These are phyloP conservation scores for Tritrichomonas foetus DNA, from an alignment of 208 protist species.

Conservation along the genomic window DNA sequence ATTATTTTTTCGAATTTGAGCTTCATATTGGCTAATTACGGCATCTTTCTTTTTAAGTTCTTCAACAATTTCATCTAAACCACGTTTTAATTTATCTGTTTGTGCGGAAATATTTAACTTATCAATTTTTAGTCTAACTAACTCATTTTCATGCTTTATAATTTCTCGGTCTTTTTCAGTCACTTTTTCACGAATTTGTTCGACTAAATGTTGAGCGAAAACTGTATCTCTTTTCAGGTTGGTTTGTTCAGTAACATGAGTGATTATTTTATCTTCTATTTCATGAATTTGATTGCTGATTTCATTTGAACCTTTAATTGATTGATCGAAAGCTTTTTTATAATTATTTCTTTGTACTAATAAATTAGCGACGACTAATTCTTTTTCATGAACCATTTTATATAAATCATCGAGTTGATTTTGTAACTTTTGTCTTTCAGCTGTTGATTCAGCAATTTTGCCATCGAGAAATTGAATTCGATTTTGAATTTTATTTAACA, in stretches of 20 bases:
- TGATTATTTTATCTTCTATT: conserved; percentile 23
- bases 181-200: background rate
- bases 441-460: background rate
- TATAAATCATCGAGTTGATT: background rate
- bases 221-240: background rate
- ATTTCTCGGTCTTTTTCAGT: background rate
- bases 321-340: background rate
- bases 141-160: background rate
- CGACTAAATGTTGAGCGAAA: background rate
- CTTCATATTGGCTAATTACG: conserved; percentile 3
- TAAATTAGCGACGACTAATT: background rate
- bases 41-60: conserved; percentile 7
- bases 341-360: background rate
- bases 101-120: background rate
- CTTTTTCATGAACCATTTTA: background rate
- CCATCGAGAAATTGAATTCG: background rate
- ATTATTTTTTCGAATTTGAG: background rate
- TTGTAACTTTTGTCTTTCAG: background rate
- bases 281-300: conserved; percentile 21
- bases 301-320: background rate
- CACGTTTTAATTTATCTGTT: background rate
- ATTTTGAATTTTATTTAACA: background rate
- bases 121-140: background rate
- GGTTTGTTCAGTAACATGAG: background rate
- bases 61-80: conserved; percentile 12